Evolutionary conservation across 768 basidiomycete genomes (phyloP), one percentile per base, ranked within the genome.

Genomic region (Solioccasus polychromus): DNA sequence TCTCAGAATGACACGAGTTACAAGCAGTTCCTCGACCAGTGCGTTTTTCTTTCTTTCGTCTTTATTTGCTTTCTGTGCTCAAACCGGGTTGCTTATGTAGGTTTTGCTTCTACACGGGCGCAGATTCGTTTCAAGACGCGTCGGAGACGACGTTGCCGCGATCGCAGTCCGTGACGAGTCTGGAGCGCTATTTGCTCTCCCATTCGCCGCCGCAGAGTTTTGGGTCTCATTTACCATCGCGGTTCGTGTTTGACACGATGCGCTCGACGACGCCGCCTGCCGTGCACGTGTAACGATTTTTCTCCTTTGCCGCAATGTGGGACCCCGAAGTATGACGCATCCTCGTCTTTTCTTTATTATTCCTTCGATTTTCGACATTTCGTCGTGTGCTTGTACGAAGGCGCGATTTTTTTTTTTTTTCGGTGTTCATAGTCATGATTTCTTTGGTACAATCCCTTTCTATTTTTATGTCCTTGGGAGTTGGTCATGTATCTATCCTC

Each of bases 31-130:
- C 60, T 89, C 47, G 78, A 79, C 64, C 80, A 72, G 86, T 86
- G 54, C 36, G 80, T 73, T 14, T 24, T 12, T 25, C 38, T 34
- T 1, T 3, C 26, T 6, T 26, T n/a, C 22, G 9, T 32, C n/a
- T 23, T 7, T 5, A 6, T 29, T 3, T 34, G 12, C 31, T 5
- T 18, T 8, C 12, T 3, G 10, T 34, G 23, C 18, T 59, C 34
- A 67, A 8, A 6, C 10, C n/a, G 12, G 12, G 28, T 28, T 42
- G 15, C 32, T 5, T 18, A 51, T 32, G 11, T 43, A 90, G 88
- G 55, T 89, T 85, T 64, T 90, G 88, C 69, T 90, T 89, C 67
- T 90, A 78, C 66, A 89, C 88, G 3, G 88, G 88, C 1, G 55
- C 72, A 3, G 77, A 72, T 26, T 58, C 64, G 41, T 48, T 63